Evolutionary conservation across 192 early-diverging fungal genomes (phyloP), one percentile per base, ranked within the genome.

Genomic region (Coemansia sp.): DNA sequence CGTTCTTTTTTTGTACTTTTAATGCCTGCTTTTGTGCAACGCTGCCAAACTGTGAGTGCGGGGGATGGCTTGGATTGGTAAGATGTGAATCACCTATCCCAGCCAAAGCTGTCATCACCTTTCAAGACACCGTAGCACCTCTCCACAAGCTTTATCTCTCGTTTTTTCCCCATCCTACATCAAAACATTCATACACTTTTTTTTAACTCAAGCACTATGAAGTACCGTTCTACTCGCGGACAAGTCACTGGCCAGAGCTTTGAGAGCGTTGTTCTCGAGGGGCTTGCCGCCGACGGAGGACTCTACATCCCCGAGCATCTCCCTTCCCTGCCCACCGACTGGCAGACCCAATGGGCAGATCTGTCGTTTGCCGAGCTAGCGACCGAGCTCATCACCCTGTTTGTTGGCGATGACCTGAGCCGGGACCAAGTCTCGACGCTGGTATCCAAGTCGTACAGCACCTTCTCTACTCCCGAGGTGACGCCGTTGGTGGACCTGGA

Each of bases 271-370:
- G 94, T 99, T 35, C 84, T 97, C 59, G 85, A 91, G 45, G 96
- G 96, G 36, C 89, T 97, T 39, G 89, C 95, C 2, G 81, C 89
- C 38, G 96, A 98, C 83, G 96, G 96, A 38, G 95, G 96, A 25
- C 87, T 99, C 35, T 97, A 91, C 81, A 93, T 98, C 59, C 96
- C 96, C 23, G 83, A 91, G 66, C 64, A 75, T 41, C 90, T 99
- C 36, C 96, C 96, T 7, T 36, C 65, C 18, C 81, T 92, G 43
- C 88, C 91, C 33, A 45, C 64, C 4, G 85, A 93, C 82, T 92
- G 94, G 87, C 75, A 84, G 43, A 77, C 80, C 33, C 70, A 69
- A 38, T 97, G 94, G 93, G 67, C 84, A 11, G 56, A 84, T 45
- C 84, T 93, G 25, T 73, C 91, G 37, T 99, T 91, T 74, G 78